Evolutionary conservation across 1,284 basidiomycete genomes (phyloP).

Genomic region (Stereum hirsutum): DNA sequence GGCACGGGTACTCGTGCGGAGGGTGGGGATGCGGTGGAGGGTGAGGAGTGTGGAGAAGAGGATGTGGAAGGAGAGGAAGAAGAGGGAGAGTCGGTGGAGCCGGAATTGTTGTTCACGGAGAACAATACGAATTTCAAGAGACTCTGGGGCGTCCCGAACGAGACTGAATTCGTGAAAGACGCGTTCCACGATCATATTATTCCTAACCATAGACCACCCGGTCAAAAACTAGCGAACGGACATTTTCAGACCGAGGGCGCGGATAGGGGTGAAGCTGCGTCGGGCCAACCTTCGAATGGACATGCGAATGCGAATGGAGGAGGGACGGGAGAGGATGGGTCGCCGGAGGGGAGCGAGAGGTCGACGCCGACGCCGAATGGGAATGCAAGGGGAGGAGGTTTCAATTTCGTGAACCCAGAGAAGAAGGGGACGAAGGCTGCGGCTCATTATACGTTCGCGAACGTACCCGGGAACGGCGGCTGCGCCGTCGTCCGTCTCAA

Average conservation of each 20-base stretch:
- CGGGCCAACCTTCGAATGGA: not conserved
- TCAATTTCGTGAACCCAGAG: constrained; percentile 81
- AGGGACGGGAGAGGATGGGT: constrained; percentile 15
- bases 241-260: constrained; percentile 34
- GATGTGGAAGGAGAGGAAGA: constrained; percentile 43
- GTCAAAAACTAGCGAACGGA: constrained; percentile 18
- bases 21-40: not conserved
- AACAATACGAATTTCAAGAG: constrained; percentile 96
- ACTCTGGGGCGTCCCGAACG: constrained; percentile 84
- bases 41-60: too few species aligned
- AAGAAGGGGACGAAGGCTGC: constrained; percentile 88
- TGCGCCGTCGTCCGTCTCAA: constrained; percentile 95
- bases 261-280: constrained; percentile 21
- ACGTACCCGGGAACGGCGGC: constrained; percentile 87
- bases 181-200: constrained; percentile 99
- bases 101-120: constrained; percentile 86
- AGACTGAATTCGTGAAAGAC: constrained; percentile 84
- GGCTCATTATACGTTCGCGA: constrained; percentile 82
- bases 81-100: constrained; percentile 60
- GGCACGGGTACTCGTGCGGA: too few species aligned
- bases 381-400: too few species aligned
- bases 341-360: constrained; percentile 29
- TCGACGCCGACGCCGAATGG: constrained; percentile 37
- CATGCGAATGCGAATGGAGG: not conserved
- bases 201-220: constrained; percentile 66